Percentiles rank a stretch among this genome's conserved stretches.
Evolutionary conservation across 768 basidiomycete genomes (phyloP).

Genomic region (Dioszegia aurantiaca): DNA sequence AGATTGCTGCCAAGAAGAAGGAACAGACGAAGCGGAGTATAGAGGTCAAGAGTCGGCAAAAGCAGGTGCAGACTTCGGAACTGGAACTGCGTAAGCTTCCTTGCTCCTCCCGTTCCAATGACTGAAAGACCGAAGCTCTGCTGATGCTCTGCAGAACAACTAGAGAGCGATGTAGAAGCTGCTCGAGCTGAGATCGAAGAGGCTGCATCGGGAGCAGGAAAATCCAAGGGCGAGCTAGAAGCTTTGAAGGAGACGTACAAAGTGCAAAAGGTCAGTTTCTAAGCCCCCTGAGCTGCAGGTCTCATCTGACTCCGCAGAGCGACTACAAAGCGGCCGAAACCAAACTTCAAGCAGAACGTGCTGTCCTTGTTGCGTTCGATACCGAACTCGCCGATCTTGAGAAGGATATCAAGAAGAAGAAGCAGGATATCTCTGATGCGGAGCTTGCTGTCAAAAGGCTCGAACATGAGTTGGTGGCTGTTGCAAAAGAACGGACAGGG

Average conservation of each 20-base stretch:
- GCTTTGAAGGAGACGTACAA: conserved; percentile 55
- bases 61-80: conserved; percentile 78
- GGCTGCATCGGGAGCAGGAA: conserved; percentile 57
- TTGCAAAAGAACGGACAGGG: conserved; percentile 65
- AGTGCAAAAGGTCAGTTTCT: conserved; percentile 35
- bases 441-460: conserved; percentile 66
- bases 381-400: conserved; percentile 82
- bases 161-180: conserved; percentile 67
- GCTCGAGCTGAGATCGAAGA: conserved; percentile 57
- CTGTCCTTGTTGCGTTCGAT: conserved; percentile 82
- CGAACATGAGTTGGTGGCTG: conserved; percentile 65
- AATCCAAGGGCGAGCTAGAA: conserved; percentile 64
- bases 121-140: too few species aligned
- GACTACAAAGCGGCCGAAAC: conserved; percentile 65
- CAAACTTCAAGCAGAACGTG: conserved; percentile 77
- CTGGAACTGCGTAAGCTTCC: conserved; percentile 76
- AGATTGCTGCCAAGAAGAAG: conserved; percentile 76
- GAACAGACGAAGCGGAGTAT: conserved; percentile 76
- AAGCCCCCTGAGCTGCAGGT: conserved; percentile 19
- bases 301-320: conserved; percentile 25
- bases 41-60: conserved; percentile 78
- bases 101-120: too few species aligned
- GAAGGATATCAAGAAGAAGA: conserved; percentile 74
- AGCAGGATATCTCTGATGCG: conserved; percentile 64
- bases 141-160: conserved; percentile 63